A percentile compares a stretch with the other conserved stretches of the same genome.
These are phyloP conservation scores for Wallacemonas sp. DNA, from an alignment of 208 protist genomes.

Conservation along the genomic window DNA sequence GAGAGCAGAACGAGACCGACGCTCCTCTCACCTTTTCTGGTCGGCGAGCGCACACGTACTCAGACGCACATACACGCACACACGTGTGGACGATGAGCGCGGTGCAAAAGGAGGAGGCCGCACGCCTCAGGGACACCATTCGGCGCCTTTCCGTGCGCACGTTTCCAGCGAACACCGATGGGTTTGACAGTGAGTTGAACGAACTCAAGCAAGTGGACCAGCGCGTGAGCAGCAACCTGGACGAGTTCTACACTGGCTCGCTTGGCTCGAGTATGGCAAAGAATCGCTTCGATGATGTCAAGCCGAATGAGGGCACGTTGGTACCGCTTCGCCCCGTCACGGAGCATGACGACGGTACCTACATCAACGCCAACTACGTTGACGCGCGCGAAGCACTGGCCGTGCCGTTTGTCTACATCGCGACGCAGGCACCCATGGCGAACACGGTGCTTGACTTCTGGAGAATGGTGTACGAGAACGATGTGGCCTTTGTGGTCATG, in stretches of 20 bases:
- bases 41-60: not conserved
- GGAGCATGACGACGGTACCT: slow-evolving; percentile 38
- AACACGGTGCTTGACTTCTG: slow-evolving; percentile 89
- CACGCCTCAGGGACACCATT: slow-evolving; percentile 24
- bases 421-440: slow-evolving; percentile 81
- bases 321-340: slow-evolving; percentile 37
- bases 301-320: slow-evolving; percentile 67
- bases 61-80: not conserved
- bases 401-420: slow-evolving; percentile 89
- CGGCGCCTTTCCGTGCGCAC: slow-evolving; percentile 21
- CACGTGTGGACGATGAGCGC: slow-evolving; percentile 24
- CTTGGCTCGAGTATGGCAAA: slow-evolving; percentile 65
- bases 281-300: slow-evolving; percentile 74
- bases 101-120: slow-evolving; percentile 18
- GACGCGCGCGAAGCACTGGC: slow-evolving; percentile 52
- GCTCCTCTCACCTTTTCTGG: too few relatives aligned
- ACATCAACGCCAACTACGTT: slow-evolving; percentile 92
- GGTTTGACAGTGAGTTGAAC: slow-evolving; percentile 62
- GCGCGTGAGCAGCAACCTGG: slow-evolving; percentile 53
- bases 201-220: slow-evolving; percentile 54
- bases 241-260: slow-evolving; percentile 72
- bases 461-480: slow-evolving; percentile 87
- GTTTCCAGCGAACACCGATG: slow-evolving; percentile 39
- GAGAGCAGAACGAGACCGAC: too few relatives aligned
- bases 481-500: slow-evolving; percentile 81